Conservation (phyloP, 2,329 filamentous ascomycete genomes). For the Fusarium verrucosum region DNA sequence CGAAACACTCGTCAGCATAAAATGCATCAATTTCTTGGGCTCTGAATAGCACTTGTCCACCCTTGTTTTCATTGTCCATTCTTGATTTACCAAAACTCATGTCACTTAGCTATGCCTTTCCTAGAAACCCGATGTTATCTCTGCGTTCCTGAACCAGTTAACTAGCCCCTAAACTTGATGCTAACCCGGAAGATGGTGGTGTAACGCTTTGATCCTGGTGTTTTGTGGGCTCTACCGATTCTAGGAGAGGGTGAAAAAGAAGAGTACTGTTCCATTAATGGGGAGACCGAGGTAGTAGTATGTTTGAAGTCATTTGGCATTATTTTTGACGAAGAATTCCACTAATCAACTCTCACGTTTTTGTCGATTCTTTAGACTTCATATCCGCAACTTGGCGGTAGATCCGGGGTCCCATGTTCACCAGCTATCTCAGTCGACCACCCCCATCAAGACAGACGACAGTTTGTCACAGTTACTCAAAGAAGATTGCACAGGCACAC, state of each 20-base stretch:
- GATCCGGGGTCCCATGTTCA: conserved; percentile 40
- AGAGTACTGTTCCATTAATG: conserved; percentile 10
- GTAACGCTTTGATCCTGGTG: conserved; percentile 16
- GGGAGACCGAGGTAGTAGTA: too few relatives aligned
- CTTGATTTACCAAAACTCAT: background rate
- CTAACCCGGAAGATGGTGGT: conserved; percentile 16
- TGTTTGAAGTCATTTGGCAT: background rate
- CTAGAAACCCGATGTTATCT: too few relatives aligned
- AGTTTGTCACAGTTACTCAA: conserved; percentile 9
- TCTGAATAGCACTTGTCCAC: background rate
- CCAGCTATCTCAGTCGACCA: conserved; percentile 34
- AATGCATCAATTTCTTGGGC: too few relatives aligned
- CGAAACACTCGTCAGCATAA: too few relatives aligned
- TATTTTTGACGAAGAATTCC: conserved; percentile 1
- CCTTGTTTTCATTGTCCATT: background rate
- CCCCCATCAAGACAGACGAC: conserved; percentile 6
- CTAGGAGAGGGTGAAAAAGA: conserved; percentile 21
- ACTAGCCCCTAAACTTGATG: conserved; percentile 3
- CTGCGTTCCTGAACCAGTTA: conserved; percentile 12
- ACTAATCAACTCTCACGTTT: background rate
- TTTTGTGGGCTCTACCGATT: conserved; percentile 9
- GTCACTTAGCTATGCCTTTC: background rate
- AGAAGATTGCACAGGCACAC: conserved; percentile 13
- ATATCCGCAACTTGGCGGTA: conserved; percentile 18
- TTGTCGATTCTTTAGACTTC: conserved; percentile 14